A percentile compares a stretch with the other conserved stretches of the same genome.
phyloP scores from a whole-genome alignment of 345 rosid genomes.

The Sonneratia caseolaris region DNA sequence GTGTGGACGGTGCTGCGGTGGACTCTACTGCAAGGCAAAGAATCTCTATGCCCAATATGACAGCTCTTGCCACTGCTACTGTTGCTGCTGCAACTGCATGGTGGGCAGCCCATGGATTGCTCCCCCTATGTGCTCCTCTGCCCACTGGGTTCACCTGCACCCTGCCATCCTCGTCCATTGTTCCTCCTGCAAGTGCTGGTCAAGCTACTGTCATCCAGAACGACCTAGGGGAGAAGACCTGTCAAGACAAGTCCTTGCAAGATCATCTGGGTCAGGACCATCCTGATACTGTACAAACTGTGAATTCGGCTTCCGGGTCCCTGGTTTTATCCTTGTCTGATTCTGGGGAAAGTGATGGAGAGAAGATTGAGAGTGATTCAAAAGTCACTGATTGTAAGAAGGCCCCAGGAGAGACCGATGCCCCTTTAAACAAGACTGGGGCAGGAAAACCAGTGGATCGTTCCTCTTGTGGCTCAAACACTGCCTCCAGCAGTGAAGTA shows the following conservation, averaged over 20 bases:
- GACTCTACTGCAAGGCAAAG: slow-evolving; percentile 40
- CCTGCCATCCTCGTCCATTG: slow-evolving; percentile 35
- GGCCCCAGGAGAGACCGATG: slow-evolving; percentile 35
- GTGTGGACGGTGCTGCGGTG: slow-evolving; percentile 30
- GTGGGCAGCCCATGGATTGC: slow-evolving; percentile 94
- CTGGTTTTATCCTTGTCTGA: slow-evolving; percentile 35
- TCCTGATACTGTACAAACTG: slow-evolving; percentile 49
- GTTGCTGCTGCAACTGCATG: slow-evolving; percentile 97
- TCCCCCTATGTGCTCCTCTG: slow-evolving; percentile 68
- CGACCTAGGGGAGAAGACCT: slow-evolving; percentile 22
- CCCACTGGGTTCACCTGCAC: slow-evolving; percentile 44
- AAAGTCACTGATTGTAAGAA: slow-evolving; percentile 33
- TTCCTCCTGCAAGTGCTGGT: slow-evolving; percentile 26
- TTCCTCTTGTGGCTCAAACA: slow-evolving; percentile 93
- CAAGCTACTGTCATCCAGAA: slow-evolving; percentile 25
- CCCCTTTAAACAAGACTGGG: slow-evolving; percentile 36
- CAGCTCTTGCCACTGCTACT: slow-evolving; percentile 78
- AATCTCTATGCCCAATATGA: slow-evolving; percentile 49
- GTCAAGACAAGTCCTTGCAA: slow-evolving; percentile 28
- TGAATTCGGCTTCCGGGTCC: slow-evolving; percentile 43
- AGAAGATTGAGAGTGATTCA: slow-evolving; percentile 23
- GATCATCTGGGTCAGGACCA: slow-evolving; percentile 31
- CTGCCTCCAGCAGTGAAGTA: slow-evolving; percentile 72
- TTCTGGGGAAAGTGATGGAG: slow-evolving; percentile 45
- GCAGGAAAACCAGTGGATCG: slow-evolving; percentile 65